Base-by-base conservation (phyloP, 352 stramenopile species). In the Phytophthora citricola region DNA sequence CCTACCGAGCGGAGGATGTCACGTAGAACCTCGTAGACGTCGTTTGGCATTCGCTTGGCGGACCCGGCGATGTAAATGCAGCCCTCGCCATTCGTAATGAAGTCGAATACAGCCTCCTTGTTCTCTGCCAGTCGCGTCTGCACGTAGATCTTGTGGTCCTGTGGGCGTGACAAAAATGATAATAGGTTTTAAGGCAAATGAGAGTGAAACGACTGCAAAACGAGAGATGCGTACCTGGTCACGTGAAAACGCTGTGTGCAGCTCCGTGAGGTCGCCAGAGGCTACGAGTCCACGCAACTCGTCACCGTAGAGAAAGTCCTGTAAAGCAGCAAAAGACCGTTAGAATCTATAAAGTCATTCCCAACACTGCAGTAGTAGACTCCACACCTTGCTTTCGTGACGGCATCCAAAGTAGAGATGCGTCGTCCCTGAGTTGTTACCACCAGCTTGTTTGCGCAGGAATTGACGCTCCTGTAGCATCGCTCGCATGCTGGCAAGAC, bases 61-160 rank as follows among this genome's bases (percentile, higher is more conserved):
- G 87, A 96, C 7, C 93, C 94, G 1, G 89, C 89, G 20, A 98
- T 88, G 62, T 90, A 97, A 36, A 95, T 78, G 49, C 86, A 89
- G 10, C 66, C 70, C 2, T 85, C 83, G 6, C 79, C 79, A 27
- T 78, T 79, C 47, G 91, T 77, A 17, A 94, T 78, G 43, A 92
- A 76, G 34, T 89, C 63, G 45, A 83, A 95, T 0, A 96, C 75
- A 6, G 67, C 47, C 22, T 90, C 71, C 61, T 93, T 94, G 57
- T 93, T 75, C 63, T 98, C 90, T 7, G 73, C 79, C 17, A 98
- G 79, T 10, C 80, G 80, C 14, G 87, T 93, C 75, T 97, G 91
- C 24, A 98, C 93, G 70, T 98, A 98, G 6, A 98, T 83, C 71
- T 98, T 98, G 55, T 92, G 68, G 27, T 76, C 69, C 81, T 92